Evolutionary conservation across 192 early-diverging fungal genomes (phyloP).

Genomic region (Linnemannia exigua): DNA sequence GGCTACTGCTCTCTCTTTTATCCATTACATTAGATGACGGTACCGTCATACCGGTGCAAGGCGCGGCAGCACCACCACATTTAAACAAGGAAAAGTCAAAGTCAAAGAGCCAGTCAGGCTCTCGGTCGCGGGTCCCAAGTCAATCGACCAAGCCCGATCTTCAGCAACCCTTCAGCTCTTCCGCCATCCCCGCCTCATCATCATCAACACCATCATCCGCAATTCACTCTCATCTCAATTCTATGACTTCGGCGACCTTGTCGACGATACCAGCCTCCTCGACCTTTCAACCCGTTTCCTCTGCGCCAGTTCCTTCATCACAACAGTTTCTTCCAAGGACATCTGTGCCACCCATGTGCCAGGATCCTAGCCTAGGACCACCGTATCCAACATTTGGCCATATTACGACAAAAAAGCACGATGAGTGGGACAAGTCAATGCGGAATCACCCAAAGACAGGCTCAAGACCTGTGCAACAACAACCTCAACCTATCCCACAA

Average conservation of each 20-base stretch:
- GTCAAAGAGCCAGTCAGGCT: constrained; percentile 13
- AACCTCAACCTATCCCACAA: constrained; percentile 9
- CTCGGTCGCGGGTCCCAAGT: constrained; percentile 9
- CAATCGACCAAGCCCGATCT: constrained; percentile 13
- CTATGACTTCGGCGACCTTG: background rate
- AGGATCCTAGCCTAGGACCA: constrained; percentile 34
- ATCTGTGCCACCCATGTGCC: constrained; percentile 33
- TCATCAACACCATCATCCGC: background rate
- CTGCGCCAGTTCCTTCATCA: background rate
- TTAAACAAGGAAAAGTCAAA: constrained; percentile 12
- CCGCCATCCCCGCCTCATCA: background rate
- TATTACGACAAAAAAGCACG: constrained; percentile 34
- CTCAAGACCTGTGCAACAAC: constrained; percentile 7
- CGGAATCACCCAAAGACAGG: background rate
- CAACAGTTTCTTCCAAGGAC: constrained; percentile 1
- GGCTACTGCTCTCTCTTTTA: background rate
- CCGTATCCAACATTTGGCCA: constrained; percentile 17
- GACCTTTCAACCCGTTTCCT: background rate
- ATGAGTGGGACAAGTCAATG: constrained; percentile 31
- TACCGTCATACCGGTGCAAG: background rate
- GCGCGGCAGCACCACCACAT: background rate
- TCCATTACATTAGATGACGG: constrained; percentile 20
- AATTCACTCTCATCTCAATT: background rate
- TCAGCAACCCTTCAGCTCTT: background rate
- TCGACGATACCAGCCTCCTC: constrained; percentile 12